These are phyloP conservation scores for Chimonanthus praecox DNA, from an alignment of 164 flowering plant species.

Conservation along the genomic window DNA sequence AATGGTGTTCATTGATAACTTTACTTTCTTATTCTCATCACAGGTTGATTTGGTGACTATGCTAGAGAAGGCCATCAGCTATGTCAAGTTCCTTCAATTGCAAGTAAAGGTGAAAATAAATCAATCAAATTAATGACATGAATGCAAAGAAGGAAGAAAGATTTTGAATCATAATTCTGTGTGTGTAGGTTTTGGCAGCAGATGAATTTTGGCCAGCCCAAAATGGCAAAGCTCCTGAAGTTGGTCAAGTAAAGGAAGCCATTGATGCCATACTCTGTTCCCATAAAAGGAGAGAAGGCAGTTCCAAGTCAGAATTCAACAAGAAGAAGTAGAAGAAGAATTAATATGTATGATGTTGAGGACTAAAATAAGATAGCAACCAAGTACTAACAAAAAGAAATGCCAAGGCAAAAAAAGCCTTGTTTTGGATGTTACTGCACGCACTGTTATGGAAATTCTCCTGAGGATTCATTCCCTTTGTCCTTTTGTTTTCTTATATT, in stretches of 20 bases:
- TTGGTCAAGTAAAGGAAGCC: slow-evolving; percentile 88
- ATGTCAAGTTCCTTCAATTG: slow-evolving; percentile 92
- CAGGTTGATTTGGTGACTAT: slow-evolving; percentile 96
- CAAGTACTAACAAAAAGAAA: background rate
- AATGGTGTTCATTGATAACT: background rate
- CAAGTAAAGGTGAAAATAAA: slow-evolving; percentile 72
- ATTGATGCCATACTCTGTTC: slow-evolving; percentile 86
- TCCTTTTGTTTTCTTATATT: too few species aligned
- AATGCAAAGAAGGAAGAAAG: background rate
- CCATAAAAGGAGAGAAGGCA: slow-evolving; percentile 47
- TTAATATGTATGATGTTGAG: background rate
- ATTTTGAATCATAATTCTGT: background rate
- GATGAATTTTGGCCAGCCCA: slow-evolving; percentile 97
- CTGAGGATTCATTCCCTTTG: too few species aligned
- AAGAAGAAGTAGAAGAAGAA: background rate
- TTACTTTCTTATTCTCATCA: background rate
- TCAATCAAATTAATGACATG: background rate
- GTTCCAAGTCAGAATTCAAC: slow-evolving; percentile 33
- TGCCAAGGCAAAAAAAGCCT: slow-evolving; percentile 9
- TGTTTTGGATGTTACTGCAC: slow-evolving; percentile 12
- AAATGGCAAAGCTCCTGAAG: slow-evolving; percentile 91
- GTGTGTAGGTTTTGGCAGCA: slow-evolving; percentile 71
- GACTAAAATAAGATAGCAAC: background rate
- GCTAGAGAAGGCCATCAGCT: slow-evolving; percentile 91
- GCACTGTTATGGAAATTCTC: too few species aligned